Evolutionary conservation across 2,329 filamentous ascomycete species (phyloP).

Genomic region (Talaromyces sp.): DNA sequence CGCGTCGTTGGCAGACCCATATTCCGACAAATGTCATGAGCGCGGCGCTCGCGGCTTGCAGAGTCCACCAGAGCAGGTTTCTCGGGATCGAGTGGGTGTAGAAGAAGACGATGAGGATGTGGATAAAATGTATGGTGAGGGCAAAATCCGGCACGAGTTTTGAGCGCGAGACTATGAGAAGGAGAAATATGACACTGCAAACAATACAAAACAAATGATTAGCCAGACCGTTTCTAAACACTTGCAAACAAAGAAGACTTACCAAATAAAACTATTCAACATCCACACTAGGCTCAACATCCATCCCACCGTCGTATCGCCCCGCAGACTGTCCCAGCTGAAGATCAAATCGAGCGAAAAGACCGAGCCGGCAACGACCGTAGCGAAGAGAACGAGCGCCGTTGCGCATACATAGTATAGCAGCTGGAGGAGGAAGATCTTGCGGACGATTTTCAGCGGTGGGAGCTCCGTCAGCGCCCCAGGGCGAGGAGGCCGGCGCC

Average conservation of each 20-base stretch:
- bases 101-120: conserved; percentile 70
- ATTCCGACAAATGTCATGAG: conserved; percentile 70
- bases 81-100: conserved; percentile 74
- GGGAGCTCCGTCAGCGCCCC: conserved; percentile 64
- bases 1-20: conserved; percentile 88
- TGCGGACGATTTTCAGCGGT: conserved; percentile 61
- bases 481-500: conserved; percentile 59
- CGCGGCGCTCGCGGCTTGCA: conserved; percentile 57
- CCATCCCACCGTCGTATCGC: conserved; percentile 67
- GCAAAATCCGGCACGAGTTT: conserved; percentile 96
- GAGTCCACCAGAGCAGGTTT: conserved; percentile 80
- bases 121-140: conserved; percentile 78
- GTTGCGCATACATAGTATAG: conserved; percentile 61
- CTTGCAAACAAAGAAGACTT: conserved; percentile 28
- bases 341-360: conserved; percentile 58
- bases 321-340: conserved; percentile 59
- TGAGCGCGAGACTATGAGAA: conserved; percentile 77
- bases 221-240: not conserved
- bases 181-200: conserved; percentile 73
- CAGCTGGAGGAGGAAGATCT: conserved; percentile 61
- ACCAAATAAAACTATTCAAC: conserved; percentile 62
- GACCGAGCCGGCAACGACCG: conserved; percentile 59
- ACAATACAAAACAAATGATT: not conserved
- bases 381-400: conserved; percentile 63
- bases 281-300: conserved; percentile 65